Conservation (phyloP, 2,329 filamentous ascomycete genomes). For the Botrytis fabae region DNA sequence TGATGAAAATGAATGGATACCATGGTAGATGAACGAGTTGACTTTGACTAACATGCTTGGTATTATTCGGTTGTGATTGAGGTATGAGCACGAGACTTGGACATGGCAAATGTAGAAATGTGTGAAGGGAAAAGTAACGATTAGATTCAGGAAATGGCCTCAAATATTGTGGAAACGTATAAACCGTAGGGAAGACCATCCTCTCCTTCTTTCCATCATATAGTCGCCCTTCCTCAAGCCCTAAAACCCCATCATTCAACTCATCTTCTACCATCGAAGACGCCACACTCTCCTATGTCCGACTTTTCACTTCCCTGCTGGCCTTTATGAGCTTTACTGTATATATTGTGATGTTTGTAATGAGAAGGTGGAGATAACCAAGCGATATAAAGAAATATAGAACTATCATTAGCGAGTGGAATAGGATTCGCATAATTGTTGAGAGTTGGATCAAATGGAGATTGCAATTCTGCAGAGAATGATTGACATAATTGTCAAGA, state of each 20-base stretch:
- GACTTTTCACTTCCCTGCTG: no score
- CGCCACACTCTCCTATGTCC: no score
- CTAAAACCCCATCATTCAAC: no score
- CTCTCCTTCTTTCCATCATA: no score
- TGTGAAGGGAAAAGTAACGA: background rate
- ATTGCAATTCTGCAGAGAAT: background rate
- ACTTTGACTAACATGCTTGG: background rate
- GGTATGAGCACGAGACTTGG: background rate
- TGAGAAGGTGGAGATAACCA: no score
- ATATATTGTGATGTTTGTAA: no score
- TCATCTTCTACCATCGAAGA: no score
- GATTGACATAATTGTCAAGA: background rate
- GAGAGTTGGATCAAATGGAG: background rate
- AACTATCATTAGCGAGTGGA: background rate
- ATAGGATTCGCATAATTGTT: background rate
- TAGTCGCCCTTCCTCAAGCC: no score
- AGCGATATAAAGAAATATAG: no score
- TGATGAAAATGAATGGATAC: background rate
- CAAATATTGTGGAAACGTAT: background rate
- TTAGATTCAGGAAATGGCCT: background rate
- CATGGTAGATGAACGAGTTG: background rate
- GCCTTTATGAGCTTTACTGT: no score
- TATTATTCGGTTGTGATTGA: background rate
- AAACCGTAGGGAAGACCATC: no score
- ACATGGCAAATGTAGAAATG: background rate